These are phyloP conservation scores for Tolypocladium cylindrosporum DNA, from an alignment of 2,329 filamentous ascomycete genomes.

Conservation along the genomic window DNA sequence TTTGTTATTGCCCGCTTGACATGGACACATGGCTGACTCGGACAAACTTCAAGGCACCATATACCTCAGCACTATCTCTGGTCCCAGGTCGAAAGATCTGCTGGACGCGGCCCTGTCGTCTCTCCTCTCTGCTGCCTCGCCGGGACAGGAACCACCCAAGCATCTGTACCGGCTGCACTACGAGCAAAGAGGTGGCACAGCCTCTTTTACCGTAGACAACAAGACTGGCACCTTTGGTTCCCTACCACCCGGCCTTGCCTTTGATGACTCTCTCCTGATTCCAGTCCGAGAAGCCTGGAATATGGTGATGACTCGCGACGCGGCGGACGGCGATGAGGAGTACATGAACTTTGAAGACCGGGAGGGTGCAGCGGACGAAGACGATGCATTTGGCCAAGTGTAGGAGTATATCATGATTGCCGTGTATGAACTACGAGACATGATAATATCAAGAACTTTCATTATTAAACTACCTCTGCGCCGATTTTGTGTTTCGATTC, in stretches of 20 bases:
- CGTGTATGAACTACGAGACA: background rate
- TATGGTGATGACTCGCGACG: slow-evolving; percentile 43
- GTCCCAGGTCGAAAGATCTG: slow-evolving; percentile 20
- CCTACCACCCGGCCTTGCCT: slow-evolving; percentile 54
- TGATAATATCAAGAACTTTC: background rate
- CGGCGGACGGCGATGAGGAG: slow-evolving; percentile 28
- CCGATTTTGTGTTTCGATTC: background rate
- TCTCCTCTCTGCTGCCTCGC: slow-evolving; percentile 25
- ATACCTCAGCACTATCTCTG: slow-evolving; percentile 26
- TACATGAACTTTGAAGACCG: slow-evolving; percentile 78
- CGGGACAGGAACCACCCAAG: slow-evolving; percentile 15
- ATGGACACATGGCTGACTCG: slow-evolving; percentile 19
- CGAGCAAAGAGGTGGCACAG: slow-evolving; percentile 32
- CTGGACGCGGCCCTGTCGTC: slow-evolving; percentile 30
- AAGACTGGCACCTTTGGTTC: slow-evolving; percentile 47
- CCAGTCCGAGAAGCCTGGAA: slow-evolving; percentile 63
- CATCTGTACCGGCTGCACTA: slow-evolving; percentile 45
- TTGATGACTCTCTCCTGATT: slow-evolving; percentile 61
- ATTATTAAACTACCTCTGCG: background rate
- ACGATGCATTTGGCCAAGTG: slow-evolving; percentile 34
- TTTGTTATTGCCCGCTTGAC: slow-evolving; percentile 2
- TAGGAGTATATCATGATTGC: background rate
- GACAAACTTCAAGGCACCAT: slow-evolving; percentile 16
- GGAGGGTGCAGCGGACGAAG: slow-evolving; percentile 49
- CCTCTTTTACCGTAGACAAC: slow-evolving; percentile 21